Percentiles rank a stretch among this genome's conserved stretches.
phyloP scores from a whole-genome alignment of 805 yeast species.

The Yarrowia alimentaria region DNA sequence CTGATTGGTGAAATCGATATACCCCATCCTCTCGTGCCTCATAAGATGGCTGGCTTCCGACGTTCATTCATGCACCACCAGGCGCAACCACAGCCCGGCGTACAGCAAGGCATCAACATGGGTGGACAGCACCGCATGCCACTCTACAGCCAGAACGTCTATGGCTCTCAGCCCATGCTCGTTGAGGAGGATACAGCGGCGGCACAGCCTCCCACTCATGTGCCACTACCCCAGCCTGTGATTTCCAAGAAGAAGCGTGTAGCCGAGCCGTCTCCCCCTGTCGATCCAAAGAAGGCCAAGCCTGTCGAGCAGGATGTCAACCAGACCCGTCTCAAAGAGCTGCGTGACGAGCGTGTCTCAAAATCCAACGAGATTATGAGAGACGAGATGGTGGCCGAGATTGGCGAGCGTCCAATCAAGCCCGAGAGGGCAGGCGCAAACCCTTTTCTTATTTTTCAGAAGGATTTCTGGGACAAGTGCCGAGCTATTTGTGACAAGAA shows the following conservation, averaged over 20 bases:
- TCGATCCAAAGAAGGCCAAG: conserved; percentile 6
- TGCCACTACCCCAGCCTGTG: conserved; percentile 9
- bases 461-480: conserved; percentile 45
- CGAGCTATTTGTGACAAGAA: conserved; percentile 40
- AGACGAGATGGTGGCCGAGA: conserved; percentile 39
- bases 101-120: background rate
- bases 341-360: conserved; percentile 36
- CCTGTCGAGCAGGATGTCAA: conserved; percentile 18
- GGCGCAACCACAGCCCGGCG: background rate
- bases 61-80: conserved; percentile 12
- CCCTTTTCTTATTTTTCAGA: conserved; percentile 45
- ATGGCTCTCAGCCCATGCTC: conserved; percentile 17
- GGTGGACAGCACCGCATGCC: conserved; percentile 20
- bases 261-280: conserved; percentile 21
- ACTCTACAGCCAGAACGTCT: background rate
- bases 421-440: conserved; percentile 44
- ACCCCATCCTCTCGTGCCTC: conserved; percentile 41
- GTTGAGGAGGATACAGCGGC: conserved; percentile 13
- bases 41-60: conserved; percentile 26
- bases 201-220: background rate
- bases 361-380: conserved; percentile 40
- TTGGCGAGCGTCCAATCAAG: conserved; percentile 43
- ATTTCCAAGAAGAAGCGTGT: conserved; percentile 7
- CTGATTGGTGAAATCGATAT: conserved; percentile 44
- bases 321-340: conserved; percentile 36